Conservation (phyloP, 345 rosid species). For the Boechera divaricarpa region DNA sequence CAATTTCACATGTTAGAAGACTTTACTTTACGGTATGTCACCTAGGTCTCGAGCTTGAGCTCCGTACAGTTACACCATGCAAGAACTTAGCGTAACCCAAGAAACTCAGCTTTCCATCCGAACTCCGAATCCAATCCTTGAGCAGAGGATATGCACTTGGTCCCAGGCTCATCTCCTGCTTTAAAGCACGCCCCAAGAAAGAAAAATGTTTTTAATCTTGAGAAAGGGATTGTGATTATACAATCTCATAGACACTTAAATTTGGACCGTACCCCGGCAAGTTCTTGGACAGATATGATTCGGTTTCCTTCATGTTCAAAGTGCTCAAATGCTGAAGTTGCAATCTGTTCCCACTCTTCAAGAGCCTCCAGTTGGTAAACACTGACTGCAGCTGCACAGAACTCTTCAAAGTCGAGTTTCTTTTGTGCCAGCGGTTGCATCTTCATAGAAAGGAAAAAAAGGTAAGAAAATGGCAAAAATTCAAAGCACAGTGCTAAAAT, state of each 20-base stretch:
- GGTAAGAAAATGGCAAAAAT: background rate
- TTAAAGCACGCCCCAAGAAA: background rate
- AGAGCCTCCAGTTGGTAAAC: slow-evolving; percentile 85
- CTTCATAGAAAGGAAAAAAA: slow-evolving; percentile 45
- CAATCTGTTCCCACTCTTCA: slow-evolving; percentile 85
- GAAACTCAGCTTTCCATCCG: slow-evolving; percentile 72
- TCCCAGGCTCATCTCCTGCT: slow-evolving; percentile 71
- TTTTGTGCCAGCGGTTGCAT: slow-evolving; percentile 75
- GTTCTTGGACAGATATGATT: slow-evolving; percentile 71
- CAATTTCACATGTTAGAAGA: slow-evolving; percentile 36
- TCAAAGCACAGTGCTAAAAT: background rate
- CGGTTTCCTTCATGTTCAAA: slow-evolving; percentile 91
- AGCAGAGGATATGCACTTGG: slow-evolving; percentile 57
- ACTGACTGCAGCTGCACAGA: slow-evolving; percentile 91
- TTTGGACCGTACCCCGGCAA: slow-evolving; percentile 61
- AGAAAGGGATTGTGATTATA: slow-evolving; percentile 16
- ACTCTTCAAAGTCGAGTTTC: slow-evolving; percentile 82
- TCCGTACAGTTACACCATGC: slow-evolving; percentile 76
- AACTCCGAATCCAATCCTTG: slow-evolving; percentile 61
- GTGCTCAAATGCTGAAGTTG: slow-evolving; percentile 71
- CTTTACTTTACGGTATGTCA: slow-evolving; percentile 35
- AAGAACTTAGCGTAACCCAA: slow-evolving; percentile 75
- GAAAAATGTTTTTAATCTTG: background rate
- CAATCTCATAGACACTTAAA: background rate
- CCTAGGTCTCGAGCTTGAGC: slow-evolving; percentile 60